A percentile compares a stretch with the other conserved stretches of the same genome.
Conservation (phyloP, 2,329 filamentous ascomycete genomes). For the Monilinia vaccinii-corymbosi region DNA sequence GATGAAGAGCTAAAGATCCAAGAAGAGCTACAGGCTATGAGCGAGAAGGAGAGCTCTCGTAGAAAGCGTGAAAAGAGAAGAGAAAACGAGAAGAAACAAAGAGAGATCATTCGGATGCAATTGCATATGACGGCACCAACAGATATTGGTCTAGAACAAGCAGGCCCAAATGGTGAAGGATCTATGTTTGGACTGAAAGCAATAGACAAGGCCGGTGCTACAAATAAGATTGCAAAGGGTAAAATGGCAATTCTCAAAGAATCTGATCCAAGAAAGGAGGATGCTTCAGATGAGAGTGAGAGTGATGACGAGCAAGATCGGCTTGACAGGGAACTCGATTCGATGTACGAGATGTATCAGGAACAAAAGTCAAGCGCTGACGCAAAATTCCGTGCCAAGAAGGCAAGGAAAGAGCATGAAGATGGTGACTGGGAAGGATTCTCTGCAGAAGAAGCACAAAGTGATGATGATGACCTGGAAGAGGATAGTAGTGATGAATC, state of each 20-base stretch:
- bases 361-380: constrained; percentile 71
- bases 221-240: constrained; percentile 62
- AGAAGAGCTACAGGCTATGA: constrained; percentile 73
- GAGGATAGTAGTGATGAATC: constrained; percentile 55
- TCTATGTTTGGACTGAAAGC: constrained; percentile 80
- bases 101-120: constrained; percentile 92
- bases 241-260: constrained; percentile 65
- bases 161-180: constrained; percentile 67
- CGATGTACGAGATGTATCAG: constrained; percentile 78
- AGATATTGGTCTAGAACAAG: constrained; percentile 89
- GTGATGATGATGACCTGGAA: constrained; percentile 50
- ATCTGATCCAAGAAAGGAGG: constrained; percentile 47
- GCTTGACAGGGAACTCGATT: constrained; percentile 77
- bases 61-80: constrained; percentile 77
- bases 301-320: constrained; percentile 73
- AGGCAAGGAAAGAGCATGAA: constrained; percentile 68
- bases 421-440: constrained; percentile 92
- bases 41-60: constrained; percentile 65
- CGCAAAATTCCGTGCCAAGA: constrained; percentile 85
- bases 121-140: constrained; percentile 94
- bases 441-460: constrained; percentile 52
- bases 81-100: constrained; percentile 90
- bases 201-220: constrained; percentile 65
- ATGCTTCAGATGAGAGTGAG: constrained; percentile 49
- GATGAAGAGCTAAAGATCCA: constrained; percentile 90